Base-by-base conservation (phyloP, 352 stramenopile species). In the Phytophthora idaei region DNA sequence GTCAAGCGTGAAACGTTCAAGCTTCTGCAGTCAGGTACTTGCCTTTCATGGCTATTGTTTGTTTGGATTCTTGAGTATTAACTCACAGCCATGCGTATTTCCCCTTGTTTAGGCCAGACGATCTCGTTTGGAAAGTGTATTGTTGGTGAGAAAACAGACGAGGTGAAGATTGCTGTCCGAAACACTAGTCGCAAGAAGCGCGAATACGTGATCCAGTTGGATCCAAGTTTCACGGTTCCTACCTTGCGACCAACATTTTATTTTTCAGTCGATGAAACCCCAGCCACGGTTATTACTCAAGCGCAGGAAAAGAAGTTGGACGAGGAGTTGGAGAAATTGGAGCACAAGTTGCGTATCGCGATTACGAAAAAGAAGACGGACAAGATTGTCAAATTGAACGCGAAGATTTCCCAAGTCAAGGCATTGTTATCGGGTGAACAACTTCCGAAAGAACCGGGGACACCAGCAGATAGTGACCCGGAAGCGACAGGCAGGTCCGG, bases 1-100 rank as follows among this genome's bases (percentile, higher is more conserved):
- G 87, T 94, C 42, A 97, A 97, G 56, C 78, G 85, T 5, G 89
- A 97, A 65, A 97, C 87, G 32, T 97, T 97, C 73, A 95, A 95
- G 60, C 76, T 97, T 54, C 77, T 93, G 7, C 88, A 97, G 61
- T 92, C 87, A 59, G 89, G 87, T 93, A 77, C n/a, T 54, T 48
- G 17, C 27, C 29, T 10, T 39, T 57, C 2, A 37, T 6, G 1
- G 28, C 15, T 56, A 36, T 27, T 42, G 21, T 27, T 14, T 61
- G 25, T 49, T 59, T 39, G 11, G 28, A 29, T 27, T 41, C 42
- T 17, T 15, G 3, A 31, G 31, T 56, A 42, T 28, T 56, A 7
- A 56, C 49, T 12, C 15, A 28, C n/a, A 32, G n/a, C n/a, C 7
- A 15, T 39, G 36, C 57, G 41, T 50, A 31, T 54, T 49, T 34